Base-by-base conservation (phyloP, 768 basidiomycete species). In the Pholiota conissans region DNA sequence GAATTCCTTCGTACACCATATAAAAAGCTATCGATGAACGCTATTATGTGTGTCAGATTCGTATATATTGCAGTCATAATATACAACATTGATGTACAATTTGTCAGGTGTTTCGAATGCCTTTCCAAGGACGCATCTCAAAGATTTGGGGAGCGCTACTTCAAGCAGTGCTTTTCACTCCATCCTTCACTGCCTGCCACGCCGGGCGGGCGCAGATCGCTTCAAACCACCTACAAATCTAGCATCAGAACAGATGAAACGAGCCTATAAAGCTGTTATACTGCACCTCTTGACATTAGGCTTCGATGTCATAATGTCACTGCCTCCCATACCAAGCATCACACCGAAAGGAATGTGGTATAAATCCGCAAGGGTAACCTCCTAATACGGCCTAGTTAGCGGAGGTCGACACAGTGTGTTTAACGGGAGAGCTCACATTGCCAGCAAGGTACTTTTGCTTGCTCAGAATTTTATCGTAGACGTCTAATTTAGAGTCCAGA, bases 371-470 rank as follows among this genome's bases (percentile, higher is more conserved):
- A 82, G 70, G 1, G 79, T 80, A 1, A 80, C 9, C 29, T 64
- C 68, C 81, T 83, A 52, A 29, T 2, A 22, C 8, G 13, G 26
- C 1, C n/a, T n/a, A 24, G 37, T 22, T 32, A 6, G 30, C 30
- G 6, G 8, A 27, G n/a, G 4, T 30, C 35, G 10, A 32, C 13
- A 22, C 28, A 13, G 24, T 22, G 16, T 20, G 7, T 30, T n/a
- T 13, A 16, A 2, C 24, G 9, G 39, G 22, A 45, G 11, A 42
- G 69, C 77, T 49, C 61, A 82, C 84, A 57, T 85, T 72, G 20
- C 86, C 85, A 6, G 80, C 81, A 6, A 85, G 67, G 63, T 85
- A 87, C 39, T 73, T 69, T 51, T 82, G 79, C 67, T 81, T 85
- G 8, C 69, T 66, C 3, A 87, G 73, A 39, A 88, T 82, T 22